phyloP scores from a whole-genome alignment of 768 basidiomycete species.

The Lentinula boryana region DNA sequence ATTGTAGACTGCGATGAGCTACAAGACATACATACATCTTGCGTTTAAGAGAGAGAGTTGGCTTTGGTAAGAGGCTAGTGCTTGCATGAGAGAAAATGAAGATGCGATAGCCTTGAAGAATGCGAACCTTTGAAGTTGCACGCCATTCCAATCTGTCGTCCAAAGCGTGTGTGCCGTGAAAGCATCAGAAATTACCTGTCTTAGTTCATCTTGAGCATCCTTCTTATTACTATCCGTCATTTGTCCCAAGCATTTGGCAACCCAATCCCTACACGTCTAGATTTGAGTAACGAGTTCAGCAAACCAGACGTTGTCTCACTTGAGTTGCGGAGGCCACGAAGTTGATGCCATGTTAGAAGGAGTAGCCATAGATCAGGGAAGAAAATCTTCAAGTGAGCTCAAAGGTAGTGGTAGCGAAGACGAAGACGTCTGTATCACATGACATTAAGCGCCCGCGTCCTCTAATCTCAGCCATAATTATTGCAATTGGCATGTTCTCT shows the following conservation, averaged over 20 bases:
- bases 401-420: neutral
- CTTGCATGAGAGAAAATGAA: conserved; percentile 14
- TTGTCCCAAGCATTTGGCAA: conserved; percentile 86
- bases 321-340: conserved; percentile 76
- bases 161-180: conserved; percentile 79
- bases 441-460: neutral
- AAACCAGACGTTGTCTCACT: conserved; percentile 35
- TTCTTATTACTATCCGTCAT: conserved; percentile 83
- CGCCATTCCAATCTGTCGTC: conserved; percentile 90
- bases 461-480: too few relatives aligned
- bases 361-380: neutral
- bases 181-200: conserved; percentile 93
- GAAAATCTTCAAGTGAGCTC: neutral
- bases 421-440: neutral
- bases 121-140: conserved; percentile 80
- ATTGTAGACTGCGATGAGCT: neutral
- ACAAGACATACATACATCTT: conserved; percentile 47
- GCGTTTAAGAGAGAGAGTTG: conserved; percentile 55
- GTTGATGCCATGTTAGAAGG: conserved; percentile 56
- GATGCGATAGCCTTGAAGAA: neutral
- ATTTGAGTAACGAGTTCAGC: neutral
- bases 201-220: conserved; percentile 90
- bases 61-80: conserved; percentile 55
- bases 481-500: too few relatives aligned
- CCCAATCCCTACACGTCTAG: conserved; percentile 70